Percentiles rank a stretch among this genome's conserved stretches.
phyloP scores from a whole-genome alignment of 345 rosid genomes.

The Iberis pinnata region DNA sequence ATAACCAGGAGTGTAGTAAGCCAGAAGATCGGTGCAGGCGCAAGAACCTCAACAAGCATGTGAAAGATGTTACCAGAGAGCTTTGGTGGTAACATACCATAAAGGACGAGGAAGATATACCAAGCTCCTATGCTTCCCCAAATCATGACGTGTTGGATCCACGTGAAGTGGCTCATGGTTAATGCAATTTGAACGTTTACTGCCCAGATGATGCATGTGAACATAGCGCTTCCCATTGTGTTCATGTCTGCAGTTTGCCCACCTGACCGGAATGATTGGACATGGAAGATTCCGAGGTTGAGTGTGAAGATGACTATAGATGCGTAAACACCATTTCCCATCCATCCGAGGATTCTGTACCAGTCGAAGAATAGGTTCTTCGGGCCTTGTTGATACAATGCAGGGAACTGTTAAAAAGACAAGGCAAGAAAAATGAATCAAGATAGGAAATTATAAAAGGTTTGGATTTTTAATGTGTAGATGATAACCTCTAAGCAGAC shows the following conservation, averaged over 20 bases:
- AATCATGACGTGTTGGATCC: conserved; percentile 66
- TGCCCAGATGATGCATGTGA: conserved; percentile 59
- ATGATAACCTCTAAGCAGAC: conserved; percentile 59
- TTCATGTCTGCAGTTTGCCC: conserved; percentile 47
- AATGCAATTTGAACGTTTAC: conserved; percentile 70
- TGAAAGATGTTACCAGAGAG: conserved; percentile 36
- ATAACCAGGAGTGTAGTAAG: conserved; percentile 37
- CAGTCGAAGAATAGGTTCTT: conserved; percentile 58
- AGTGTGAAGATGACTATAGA: conserved; percentile 49
- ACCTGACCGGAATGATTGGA: conserved; percentile 33
- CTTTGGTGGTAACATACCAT: conserved; percentile 44
- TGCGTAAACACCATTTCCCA: conserved; percentile 46
- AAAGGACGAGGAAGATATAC: conserved; percentile 49
- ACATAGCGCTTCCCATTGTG: conserved; percentile 43
- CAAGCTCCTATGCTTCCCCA: conserved; percentile 67
- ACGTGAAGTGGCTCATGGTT: conserved; percentile 61
- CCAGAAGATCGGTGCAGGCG: conserved; percentile 53
- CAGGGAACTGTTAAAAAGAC: conserved; percentile 49
- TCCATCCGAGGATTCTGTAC: conserved; percentile 67
- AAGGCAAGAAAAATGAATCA: neutral
- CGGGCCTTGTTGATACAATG: conserved; percentile 71
- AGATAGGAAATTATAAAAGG: neutral
- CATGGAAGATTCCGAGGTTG: conserved; percentile 37
- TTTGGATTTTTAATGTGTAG: neutral
- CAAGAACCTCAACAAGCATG: conserved; percentile 42